A percentile compares a stretch with the other conserved stretches of the same genome.
Conservation (phyloP, 805 yeast genomes). For the Blastobotrys chiropterorum region DNA sequence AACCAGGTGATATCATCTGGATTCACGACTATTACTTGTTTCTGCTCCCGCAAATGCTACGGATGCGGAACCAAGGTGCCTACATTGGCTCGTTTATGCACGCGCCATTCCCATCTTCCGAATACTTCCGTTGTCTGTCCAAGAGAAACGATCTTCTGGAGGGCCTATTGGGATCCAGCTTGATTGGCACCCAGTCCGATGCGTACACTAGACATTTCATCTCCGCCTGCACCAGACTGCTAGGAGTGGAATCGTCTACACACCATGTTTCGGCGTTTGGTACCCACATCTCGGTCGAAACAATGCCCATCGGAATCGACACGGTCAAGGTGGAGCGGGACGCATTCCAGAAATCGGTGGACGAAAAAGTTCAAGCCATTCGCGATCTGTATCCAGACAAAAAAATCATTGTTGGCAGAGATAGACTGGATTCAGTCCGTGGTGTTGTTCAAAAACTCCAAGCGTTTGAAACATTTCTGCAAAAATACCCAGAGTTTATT, state of each 20-base stretch:
- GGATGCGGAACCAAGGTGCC: conserved; percentile 70
- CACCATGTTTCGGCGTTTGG: conserved; percentile 65
- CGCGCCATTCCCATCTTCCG: conserved; percentile 92
- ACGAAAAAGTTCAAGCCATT: conserved; percentile 56
- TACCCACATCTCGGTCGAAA: conserved; percentile 61
- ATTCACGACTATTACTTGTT: conserved; percentile 84
- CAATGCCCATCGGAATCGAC: conserved; percentile 88
- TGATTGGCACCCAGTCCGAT: conserved; percentile 78
- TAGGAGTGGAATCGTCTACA: conserved; percentile 61
- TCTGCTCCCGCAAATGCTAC: conserved; percentile 72
- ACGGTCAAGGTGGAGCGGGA: conserved; percentile 60
- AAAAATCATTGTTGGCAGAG: conserved; percentile 88
- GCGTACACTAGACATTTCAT: conserved; percentile 88
- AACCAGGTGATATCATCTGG: conserved; percentile 89
- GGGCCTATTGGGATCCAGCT: conserved; percentile 87
- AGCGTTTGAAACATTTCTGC: conserved; percentile 83
- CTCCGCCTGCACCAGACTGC: conserved; percentile 78
- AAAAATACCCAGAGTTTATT: conserved; percentile 89
- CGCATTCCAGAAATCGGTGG: conserved; percentile 34
- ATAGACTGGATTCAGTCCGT: conserved; percentile 81
- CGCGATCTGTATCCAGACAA: conserved; percentile 37
- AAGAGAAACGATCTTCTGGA: conserved; percentile 76
- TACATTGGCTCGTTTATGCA: conserved; percentile 75
- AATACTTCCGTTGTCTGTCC: conserved; percentile 83
- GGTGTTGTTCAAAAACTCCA: conserved; percentile 91